These are phyloP conservation scores for Ogataea naganishii DNA, from an alignment of 805 yeast genomes.

Conservation along the genomic window DNA sequence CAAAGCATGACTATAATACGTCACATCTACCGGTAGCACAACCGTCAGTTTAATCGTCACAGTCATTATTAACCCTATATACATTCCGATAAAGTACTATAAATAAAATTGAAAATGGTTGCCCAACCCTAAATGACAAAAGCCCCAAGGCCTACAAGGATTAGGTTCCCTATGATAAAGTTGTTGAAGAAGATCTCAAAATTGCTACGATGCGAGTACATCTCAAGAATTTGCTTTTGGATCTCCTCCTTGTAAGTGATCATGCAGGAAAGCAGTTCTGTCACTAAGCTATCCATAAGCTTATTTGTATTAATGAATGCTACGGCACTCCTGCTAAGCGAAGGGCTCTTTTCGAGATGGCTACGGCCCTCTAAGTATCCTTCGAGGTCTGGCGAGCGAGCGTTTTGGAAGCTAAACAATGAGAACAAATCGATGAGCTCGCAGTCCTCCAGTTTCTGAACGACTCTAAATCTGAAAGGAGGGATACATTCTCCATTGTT, in stretches of 20 bases:
- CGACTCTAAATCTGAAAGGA: slow-evolving; percentile 33
- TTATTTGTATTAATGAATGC: slow-evolving; percentile 21
- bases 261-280: slow-evolving; percentile 20
- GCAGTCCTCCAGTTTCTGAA: slow-evolving; percentile 35
- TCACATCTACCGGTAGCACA: too few relatives aligned
- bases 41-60: too few relatives aligned
- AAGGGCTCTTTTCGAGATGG: slow-evolving; percentile 3
- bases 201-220: slow-evolving; percentile 22
- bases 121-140: slow-evolving; percentile 27
- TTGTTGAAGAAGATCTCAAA: slow-evolving; percentile 31
- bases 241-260: slow-evolving; percentile 24
- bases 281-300: slow-evolving; percentile 18
- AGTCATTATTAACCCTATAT: too few relatives aligned
- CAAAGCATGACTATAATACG: too few relatives aligned
- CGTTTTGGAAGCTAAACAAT: slow-evolving; percentile 12
- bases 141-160: slow-evolving; percentile 29
- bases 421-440: slow-evolving; percentile 26
- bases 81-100: too few relatives aligned
- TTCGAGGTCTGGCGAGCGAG: slow-evolving; percentile 4
- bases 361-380: slow-evolving; percentile 6
- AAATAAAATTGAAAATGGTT: too few relatives aligned
- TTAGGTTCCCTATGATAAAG: slow-evolving; percentile 24
- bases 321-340: not conserved
- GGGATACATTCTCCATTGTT: slow-evolving; percentile 18
- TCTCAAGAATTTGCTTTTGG: slow-evolving; percentile 19